phyloP scores from a whole-genome alignment of 352 stramenopile genomes.

The Plasmopara viticola region DNA sequence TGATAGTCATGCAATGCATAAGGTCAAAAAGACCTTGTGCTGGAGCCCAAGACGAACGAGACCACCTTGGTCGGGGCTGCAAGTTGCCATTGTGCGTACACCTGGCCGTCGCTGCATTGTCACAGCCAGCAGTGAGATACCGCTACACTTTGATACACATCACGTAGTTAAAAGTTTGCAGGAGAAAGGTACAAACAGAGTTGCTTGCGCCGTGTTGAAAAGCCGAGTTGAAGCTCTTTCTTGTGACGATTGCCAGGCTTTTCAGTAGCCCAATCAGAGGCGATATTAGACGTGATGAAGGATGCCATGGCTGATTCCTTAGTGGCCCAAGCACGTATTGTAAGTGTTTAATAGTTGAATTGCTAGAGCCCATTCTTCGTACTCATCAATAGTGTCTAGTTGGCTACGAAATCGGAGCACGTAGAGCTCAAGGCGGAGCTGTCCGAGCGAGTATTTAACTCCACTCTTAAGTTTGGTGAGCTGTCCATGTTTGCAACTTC shows the following conservation, averaged over 20 bases:
- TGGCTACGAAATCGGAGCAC: conserved; percentile 83
- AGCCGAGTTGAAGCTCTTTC: conserved; percentile 2
- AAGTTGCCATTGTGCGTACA: conserved; percentile 3
- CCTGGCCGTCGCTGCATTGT: conserved; percentile 15
- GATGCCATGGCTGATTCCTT: conserved; percentile 74
- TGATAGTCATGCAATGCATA: not conserved
- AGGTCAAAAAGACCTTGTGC: not conserved
- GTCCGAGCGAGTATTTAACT: conserved; percentile 85
- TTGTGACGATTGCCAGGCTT: conserved; percentile 42
- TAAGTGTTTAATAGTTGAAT: conserved; percentile 20
- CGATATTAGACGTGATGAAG: conserved; percentile 80
- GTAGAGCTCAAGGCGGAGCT: conserved; percentile 81
- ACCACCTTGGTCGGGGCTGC: conserved; percentile 6
- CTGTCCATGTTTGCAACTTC: not conserved
- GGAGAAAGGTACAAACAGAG: conserved; percentile 43
- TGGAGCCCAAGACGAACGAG: not conserved
- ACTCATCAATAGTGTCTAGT: conserved; percentile 21
- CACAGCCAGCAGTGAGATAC: conserved; percentile 13
- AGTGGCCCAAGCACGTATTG: conserved; percentile 59
- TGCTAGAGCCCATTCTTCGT: not conserved
- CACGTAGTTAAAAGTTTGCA: conserved; percentile 72
- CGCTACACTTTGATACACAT: conserved; percentile 44
- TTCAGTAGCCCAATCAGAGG: conserved; percentile 53
- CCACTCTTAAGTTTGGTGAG: conserved; percentile 83
- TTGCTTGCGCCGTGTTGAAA: not conserved